Base-by-base conservation (phyloP, 371 early-diverging fungal species). In the Apophysomyces trapeziformis region DNA sequence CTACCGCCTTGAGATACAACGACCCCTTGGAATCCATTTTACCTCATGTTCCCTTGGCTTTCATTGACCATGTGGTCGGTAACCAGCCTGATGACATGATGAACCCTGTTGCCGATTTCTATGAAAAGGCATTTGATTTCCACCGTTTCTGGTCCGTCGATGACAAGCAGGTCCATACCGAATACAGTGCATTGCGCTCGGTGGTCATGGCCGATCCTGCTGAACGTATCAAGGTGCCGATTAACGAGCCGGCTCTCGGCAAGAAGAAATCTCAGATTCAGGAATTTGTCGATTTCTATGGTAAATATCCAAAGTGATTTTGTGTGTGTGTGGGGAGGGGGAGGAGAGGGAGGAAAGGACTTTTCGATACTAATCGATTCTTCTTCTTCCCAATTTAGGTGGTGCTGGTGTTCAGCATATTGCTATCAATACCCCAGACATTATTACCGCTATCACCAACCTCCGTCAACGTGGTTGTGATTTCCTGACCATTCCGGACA, bases 131-230 rank as follows among this genome's bases (percentile, higher is more conserved):
- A 65, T 88, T 98, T 36, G 96, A 93, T 66, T 97, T 97, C 89
- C 97, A 96, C 80, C 91, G 97, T 50, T 98, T 97, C 92, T 97
- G 97, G 97, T 95, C 95, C 37, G 96, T 98, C 54, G 99, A 98
- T 80, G 99, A 98, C 83, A 91, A 86, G 67, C 94, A 96, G 79
- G 95, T 98, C 60, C 92, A 93, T 83, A 96, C 98, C 58, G 93
- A 98, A 75, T 97, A 95, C 87, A 92, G 92, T 72, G 90, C 97
- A 41, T 86, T 97, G 66, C 90, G 96, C 18, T 96, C 96, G 36
- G 94, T 96, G 63, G 98, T 97, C 79, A 96, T 98, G 96, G 92
- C 97, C 39, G 96, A 96, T 72, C 92, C 90, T 64, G 87, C 88
- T 70, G 97, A 97, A 69, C 82, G 73, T 56, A 90, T 98, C 85